Percentiles rank a stretch among this genome's conserved stretches.
Conservation (phyloP, 768 basidiomycete species). For the Tulasnella sp. region DNA sequence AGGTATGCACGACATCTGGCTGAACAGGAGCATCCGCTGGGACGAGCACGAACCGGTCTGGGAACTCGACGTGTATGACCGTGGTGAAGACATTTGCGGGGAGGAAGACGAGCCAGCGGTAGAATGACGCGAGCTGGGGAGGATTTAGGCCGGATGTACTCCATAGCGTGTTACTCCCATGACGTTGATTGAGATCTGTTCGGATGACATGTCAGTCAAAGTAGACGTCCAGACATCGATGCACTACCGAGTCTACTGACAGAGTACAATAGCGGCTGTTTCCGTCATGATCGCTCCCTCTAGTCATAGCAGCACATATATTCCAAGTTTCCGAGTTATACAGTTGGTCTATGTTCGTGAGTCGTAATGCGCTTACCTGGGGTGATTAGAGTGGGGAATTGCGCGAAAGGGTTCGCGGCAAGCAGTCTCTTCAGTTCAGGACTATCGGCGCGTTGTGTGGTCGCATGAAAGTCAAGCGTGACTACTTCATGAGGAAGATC, state of each 20-base stretch:
- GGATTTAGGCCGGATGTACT: not conserved
- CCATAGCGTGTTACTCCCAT: not conserved
- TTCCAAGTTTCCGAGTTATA: too few species aligned
- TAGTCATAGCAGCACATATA: too few species aligned
- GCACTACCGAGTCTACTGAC: too few species aligned
- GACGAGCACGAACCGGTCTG: slow-evolving; percentile 1
- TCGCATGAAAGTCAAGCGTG: not conserved
- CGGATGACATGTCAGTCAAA: not conserved
- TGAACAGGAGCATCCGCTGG: not conserved
- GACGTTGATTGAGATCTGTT: slow-evolving; percentile 3
- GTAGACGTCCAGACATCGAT: too few species aligned
- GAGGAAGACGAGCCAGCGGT: slow-evolving; percentile 9
- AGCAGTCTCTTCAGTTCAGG: slow-evolving; percentile 7
- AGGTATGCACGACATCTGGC: not conserved
- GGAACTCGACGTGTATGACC: slow-evolving; percentile 13
- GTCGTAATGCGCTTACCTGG: too few species aligned
- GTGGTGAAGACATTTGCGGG: slow-evolving; percentile 10
- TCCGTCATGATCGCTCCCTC: slow-evolving; percentile 6
- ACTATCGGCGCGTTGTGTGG: not conserved
- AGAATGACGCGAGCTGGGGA: not conserved
- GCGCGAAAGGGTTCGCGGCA: slow-evolving; percentile 4
- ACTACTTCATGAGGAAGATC: not conserved
- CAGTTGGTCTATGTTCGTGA: too few species aligned
- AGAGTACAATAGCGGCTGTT: slow-evolving; percentile 3
- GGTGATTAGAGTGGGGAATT: slow-evolving; percentile 13